Evolutionary conservation across 148 eudicot species (phyloP), one percentile per base, ranked within the genome.

Genomic region (Rhododendron williamsianum): DNA sequence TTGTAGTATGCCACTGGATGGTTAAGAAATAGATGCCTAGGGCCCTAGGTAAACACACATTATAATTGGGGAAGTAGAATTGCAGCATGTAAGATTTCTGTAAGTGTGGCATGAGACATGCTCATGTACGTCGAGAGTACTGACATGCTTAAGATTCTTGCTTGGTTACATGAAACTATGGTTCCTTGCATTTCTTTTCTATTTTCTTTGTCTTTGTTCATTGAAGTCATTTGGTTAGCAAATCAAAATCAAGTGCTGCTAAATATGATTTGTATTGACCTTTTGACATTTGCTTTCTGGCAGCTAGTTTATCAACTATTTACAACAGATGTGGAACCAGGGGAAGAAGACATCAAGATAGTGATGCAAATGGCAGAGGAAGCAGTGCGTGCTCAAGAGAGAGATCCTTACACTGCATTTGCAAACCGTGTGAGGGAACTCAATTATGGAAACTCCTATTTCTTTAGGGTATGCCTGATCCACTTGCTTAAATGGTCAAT

Each of bases 331-430:
- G 92, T 92, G 83, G 91, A 91, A 87, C 98, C 98, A 74, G 91
- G 90, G 88, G 94, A 93, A 82, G 98, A 95, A 88, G 97, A 94
- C 82, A 93, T 93, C 65, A 96, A 91, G 86, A 92, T 94, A 83
- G 96, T 96, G 85, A 94, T 96, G 96, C 95, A 96, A 93, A 96
- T 96, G 98, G 93, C 98, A 83, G 94, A 92, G 90, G 98, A 96
- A 89, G 90, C 96, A 45, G 90, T 95, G 52, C 95, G 92, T 87
- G 97, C 98, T 88, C 98, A 94, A 86, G 97, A 95, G 85, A 94
- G 98, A 92, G 98, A 95, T 90, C 98, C 98, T 87, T 89, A 87
- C 86, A 94, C 98, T 84, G 96, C 95, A 72, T 95, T 95, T 92
- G 83, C 93, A 81, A 92, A 94, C 85, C 96, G 97, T 87, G 97